These are phyloP conservation scores for Wilcoxina mikolae DNA, from an alignment of 495 filamentous ascomycete genomes.

Conservation along the genomic window DNA sequence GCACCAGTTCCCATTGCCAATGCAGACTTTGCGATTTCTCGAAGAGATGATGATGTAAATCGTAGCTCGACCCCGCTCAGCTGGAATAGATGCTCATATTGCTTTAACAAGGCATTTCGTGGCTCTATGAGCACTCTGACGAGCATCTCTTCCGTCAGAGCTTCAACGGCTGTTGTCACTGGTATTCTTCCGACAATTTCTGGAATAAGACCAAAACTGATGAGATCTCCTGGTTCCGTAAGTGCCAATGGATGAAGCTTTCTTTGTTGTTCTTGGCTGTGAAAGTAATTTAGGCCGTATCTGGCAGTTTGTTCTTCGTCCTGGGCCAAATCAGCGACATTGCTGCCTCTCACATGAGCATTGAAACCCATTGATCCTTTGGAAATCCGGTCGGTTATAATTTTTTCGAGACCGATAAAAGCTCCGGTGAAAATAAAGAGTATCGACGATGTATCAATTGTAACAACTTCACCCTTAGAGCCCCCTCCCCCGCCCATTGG, in stretches of 20 bases:
- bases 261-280: slow-evolving; percentile 11
- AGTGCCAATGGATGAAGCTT: slow-evolving; percentile 58
- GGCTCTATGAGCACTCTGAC: slow-evolving; percentile 84
- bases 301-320: no score
- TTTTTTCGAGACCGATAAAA: slow-evolving; percentile 84
- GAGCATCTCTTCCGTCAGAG: slow-evolving; percentile 63
- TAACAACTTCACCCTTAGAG: slow-evolving; percentile 70
- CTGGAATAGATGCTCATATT: slow-evolving; percentile 73
- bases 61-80: slow-evolving; percentile 69
- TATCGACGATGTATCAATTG: slow-evolving; percentile 86
- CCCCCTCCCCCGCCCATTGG: slow-evolving; percentile 28
- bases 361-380: slow-evolving; percentile 88
- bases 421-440: slow-evolving; percentile 93
- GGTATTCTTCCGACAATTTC: slow-evolving; percentile 87
- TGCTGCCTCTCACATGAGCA: slow-evolving; percentile 54
- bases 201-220: slow-evolving; percentile 85
- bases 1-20: slow-evolving; percentile 71
- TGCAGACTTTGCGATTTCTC: slow-evolving; percentile 62
- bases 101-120: slow-evolving; percentile 65
- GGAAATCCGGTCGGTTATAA: slow-evolving; percentile 68
- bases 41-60: slow-evolving; percentile 66
- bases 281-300: slow-evolving; percentile 32
- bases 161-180: slow-evolving; percentile 66
- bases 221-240: slow-evolving; percentile 65
- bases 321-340: no score